Evolutionary conservation across 306 rosid genomes (phyloP), one percentile per base, ranked within the genome.

Genomic region (Hippophae gyantsensis): DNA sequence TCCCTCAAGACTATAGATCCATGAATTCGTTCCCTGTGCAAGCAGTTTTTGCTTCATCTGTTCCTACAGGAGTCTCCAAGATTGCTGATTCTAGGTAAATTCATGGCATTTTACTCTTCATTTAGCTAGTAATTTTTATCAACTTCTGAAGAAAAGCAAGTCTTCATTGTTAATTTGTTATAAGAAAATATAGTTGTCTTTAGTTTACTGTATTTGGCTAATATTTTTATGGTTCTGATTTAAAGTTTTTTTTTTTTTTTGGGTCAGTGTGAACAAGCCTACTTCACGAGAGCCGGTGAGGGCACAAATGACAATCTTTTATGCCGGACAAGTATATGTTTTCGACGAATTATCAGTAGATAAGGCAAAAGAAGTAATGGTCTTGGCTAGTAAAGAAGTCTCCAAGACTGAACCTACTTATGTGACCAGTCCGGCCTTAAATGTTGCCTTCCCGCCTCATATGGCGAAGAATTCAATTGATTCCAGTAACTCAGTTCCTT

Each of bases 261-360:
- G 43, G 48, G 1, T 1, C 81, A 89, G 90, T 64, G 72, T 13
- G 38, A 52, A 62, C 38, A 78, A 77, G 65, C 56, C 61, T 7
- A 54, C 42, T 23, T 26, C 62, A 6, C 72, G 52, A 52, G 85
- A 64, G 65, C 45, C 80, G 4, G 79, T 73, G 52, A 27, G 64
- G 43, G 64, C 89, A 45, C 95, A 76, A 6, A 65, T 92, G 83
- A 92, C 96, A 1, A 83, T 92, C 66, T 87, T 87, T 55, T 92
- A 92, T 42, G 79, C 1, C 12, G 98, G 96, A 5, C 80, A 80
- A 80, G 93, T 92, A 2, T 10, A 81, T 13, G 93, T 92, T 50
- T 70, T 76, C 38, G 67, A 92, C 26, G 79, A 92, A 52, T 71
- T 87, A 56, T 93, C 98, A 0, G 85, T 82, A 5, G 78, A 79